Base-by-base conservation (phyloP, 2,329 filamentous ascomycete genomes). In the Botrytis medusae region DNA sequence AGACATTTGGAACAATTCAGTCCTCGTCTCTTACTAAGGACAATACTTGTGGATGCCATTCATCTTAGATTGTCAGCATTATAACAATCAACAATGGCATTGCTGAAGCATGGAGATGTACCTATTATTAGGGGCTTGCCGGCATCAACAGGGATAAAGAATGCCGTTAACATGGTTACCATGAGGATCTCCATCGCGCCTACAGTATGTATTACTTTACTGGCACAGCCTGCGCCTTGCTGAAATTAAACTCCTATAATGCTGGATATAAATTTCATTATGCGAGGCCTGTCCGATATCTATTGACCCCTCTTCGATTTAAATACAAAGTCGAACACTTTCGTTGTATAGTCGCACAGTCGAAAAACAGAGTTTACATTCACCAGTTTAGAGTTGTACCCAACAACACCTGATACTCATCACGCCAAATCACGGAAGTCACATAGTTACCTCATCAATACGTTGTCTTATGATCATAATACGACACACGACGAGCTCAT, bases 401-500 rank as follows among this genome's bases (percentile, higher is more conserved):
- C 51, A 57, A 57, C 51, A 57, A 57, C 51, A 57, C 51, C 51
- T 57, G 51, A 48, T 67, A 51, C 63, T 40, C 48, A 51, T 37
- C 63, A 37, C 64, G 32, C 22, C 25, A 67, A 67, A 54, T 6
- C 48, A 42, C n/a, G 18, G 48, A 68, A 57, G 65, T 68, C 48
- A 57, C 65, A 57, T 18, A 57, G 48, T n/a, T 32, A 16, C 65
- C 29, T 29, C 42, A 69, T 10, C 63, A 64, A 34, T 68, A 72
- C 54, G 12, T 59, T 60, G 75, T 76, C 76, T 67, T 62, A 73
- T 77, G 74, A 78, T 60, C 74, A 72, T 62, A 64, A 42, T 62
- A 72, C 65, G 59, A 69, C 72, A 65, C 65, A 63, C 62, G 67
- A 42, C 59, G 57, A 61, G 62, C 72, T 74, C 59, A 80, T 81